Base-by-base conservation (phyloP, 495 filamentous ascomycete species). In the Podospora fimiseda region DNA sequence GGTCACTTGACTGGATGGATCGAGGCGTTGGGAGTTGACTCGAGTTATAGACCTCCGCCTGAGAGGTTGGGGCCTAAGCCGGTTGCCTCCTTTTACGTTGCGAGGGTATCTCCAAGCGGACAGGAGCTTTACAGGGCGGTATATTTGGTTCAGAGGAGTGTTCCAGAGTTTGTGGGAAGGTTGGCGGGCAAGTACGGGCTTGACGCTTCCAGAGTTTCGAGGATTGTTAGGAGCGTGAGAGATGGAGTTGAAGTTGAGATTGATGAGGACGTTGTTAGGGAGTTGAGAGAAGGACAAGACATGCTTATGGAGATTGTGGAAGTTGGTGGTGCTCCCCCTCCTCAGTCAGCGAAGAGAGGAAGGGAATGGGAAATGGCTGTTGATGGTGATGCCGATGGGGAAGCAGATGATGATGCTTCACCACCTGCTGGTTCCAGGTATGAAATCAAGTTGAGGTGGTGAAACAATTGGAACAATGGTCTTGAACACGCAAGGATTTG, bases 51-150 rank as follows among this genome's bases (percentile, higher is more conserved):
- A 49, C 86, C 93, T 27, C 92, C 93, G 2, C 69, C 77, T 6
- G 88, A 95, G 56, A 79, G 77, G 27, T 11, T 33, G 42, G 68
- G 76, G 2, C 69, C 79, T 15, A 94, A 89, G 64, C 64, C 73
- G 70, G 82, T 95, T 48, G 94, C 93, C 46, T 96, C 90, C 70
- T 88, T 96, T 67, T 97, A 94, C 64, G 71, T 95, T 33, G 80
- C 82, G 18, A 82, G 83, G 36, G 71, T 74, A 20, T 63, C 80
- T n/a, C 69, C 72, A 15, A 70, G 75, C 11, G 72, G 74, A 38
- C 78, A 81, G 46, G 80, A 85, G 56, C 84, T 85, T 51, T 86
- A 96, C 73, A 82, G 86, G 48, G 94, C 94, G 9, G 77, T 97
- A 13, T 98, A 98, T 63, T 74, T 97, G 9, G 83, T 79, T 53